Base-by-base conservation (phyloP, 495 filamentous ascomycete genomes). In the Xylaria longipes region DNA sequence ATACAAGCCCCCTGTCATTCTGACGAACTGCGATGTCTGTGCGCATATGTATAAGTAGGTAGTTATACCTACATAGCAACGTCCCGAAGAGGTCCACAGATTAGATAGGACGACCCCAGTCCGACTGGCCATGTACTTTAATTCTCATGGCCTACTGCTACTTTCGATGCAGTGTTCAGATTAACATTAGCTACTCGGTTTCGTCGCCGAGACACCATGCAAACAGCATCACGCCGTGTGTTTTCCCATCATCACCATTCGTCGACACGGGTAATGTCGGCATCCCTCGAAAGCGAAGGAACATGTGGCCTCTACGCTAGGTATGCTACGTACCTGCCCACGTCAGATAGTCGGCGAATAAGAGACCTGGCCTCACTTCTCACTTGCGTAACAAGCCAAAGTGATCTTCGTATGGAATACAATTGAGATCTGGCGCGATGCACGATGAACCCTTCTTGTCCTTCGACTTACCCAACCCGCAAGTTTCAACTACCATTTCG, bases 391-490 rank as follows among this genome's bases (percentile, higher is more conserved):
- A 57, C 27, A 25, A 35, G 54, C 41, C 2, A 22, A 69, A 61
- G 37, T 20, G 66, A 69, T 69, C 66, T 69, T 60, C 66, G 27
- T 46, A 58, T n/a, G 7, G 22, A 25, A 31, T 54, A 52, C 12
- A 66, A 66, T 46, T 58, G 22, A 46, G 52, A 68, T 68, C 52
- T 57, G 54, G 50, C 54, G 35, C 29, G 66, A 61, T 69, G 66
- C 66, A 61, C 15, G 39, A 69, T 41, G 54, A 54, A 69, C 66
- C 66, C 66, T 69, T 69, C 52, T 33, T 69, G 54, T 54, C 66
- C 61, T 17, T 57, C 48, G 12, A 68, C 65, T 66, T 31, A 66
- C 65, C 65, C 65, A 68, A 68, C 65, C 65, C 65, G 52, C 54
- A 35, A 27, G 43, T 33, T 58, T 46, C 66, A 43, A 29, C 66